These are phyloP conservation scores for Fusarium humuli DNA, from an alignment of 2,329 filamentous ascomycete species.

Conservation along the genomic window DNA sequence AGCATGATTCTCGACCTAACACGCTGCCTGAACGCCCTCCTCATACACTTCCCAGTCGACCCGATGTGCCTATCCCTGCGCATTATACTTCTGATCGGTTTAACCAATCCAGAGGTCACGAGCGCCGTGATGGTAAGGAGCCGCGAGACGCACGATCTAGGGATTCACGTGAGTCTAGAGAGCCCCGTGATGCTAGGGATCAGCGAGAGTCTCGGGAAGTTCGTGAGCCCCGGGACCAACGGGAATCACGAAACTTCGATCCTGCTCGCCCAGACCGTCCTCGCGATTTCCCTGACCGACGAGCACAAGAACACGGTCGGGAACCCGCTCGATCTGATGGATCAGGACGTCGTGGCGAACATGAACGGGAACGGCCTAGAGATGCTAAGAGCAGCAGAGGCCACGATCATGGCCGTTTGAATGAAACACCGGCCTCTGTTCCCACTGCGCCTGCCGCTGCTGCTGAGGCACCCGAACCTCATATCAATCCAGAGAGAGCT, in stretches of 20 bases:
- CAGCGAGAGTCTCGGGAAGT: constrained; percentile 53
- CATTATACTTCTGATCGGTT: constrained; percentile 61
- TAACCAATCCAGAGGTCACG: constrained; percentile 55
- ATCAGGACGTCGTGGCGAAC: constrained; percentile 54
- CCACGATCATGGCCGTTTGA: constrained; percentile 47
- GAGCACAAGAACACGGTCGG: constrained; percentile 52
- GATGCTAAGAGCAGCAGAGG: constrained; percentile 46
- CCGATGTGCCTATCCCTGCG: constrained; percentile 66
- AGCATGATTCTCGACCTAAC: constrained; percentile 50
- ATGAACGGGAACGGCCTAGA: constrained; percentile 57
- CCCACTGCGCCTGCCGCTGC: constrained; percentile 45
- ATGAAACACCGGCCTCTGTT: constrained; percentile 46
- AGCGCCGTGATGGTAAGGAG: constrained; percentile 55
- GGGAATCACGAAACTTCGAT: constrained; percentile 55
- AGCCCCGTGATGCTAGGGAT: constrained; percentile 46
- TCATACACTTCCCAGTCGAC: constrained; percentile 65
- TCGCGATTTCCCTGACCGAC: constrained; percentile 60
- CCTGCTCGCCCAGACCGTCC: constrained; percentile 55
- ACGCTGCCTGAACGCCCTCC: constrained; percentile 54
- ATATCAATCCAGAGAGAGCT: constrained; percentile 67
- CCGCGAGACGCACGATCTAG: constrained; percentile 51
- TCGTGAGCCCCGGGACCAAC: constrained; percentile 54
- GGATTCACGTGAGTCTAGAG: constrained; percentile 49
- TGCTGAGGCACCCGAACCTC: constrained; percentile 55
- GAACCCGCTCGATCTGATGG: constrained; percentile 46